Evolutionary conservation across 2,329 filamentous ascomycete genomes (phyloP), one percentile per base, ranked within the genome.

Genomic region (Microsporum canis): DNA sequence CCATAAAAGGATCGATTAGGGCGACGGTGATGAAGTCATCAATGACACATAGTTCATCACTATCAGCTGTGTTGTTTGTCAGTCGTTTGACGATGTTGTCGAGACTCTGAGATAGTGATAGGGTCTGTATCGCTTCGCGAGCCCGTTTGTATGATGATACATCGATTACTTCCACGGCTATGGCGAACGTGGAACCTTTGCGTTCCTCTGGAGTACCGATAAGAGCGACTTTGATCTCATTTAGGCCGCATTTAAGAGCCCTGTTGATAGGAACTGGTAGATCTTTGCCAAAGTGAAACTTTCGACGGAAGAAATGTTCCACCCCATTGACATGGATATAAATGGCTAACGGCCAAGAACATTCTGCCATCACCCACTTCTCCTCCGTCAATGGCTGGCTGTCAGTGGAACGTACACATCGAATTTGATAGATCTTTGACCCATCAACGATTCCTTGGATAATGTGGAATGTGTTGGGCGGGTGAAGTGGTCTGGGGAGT

Each of bases 261-360:
- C 71, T 63, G 1, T 89, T 91, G 29, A 96, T 76, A 66, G 96
- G 89, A 4, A 88, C 77, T 0, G 91, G 86, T 6, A 90, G 72
- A 66, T 95, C 88, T 66, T 86, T 88, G 8, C 85, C 86, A 68
- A 91, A 82, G 63, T 94, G 86, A 0, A 83, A 71, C 67, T 88
- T 89, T 33, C 87, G 82, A 45, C 87, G 82, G 7, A 84, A 71
- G 29, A 78, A 76, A 14, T 89, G 71, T 8, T 84, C 76, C 0
- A 73, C 69, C 0, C 72, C 77, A 66, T 96, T 95, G 63, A 95
- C 71, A 14, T 80, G 78, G 63, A 92, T 78, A 63, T 86, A 89
- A 0, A 90, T 78, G 58, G 83, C 81, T 39, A 81, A 77, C 0
- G 90, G 89, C 91, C 90, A 96, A 27, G 72, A 69, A 4, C 82